Evolutionary conservation across 2,329 filamentous ascomycete species (phyloP).

Genomic region (Penicillium sp.): DNA sequence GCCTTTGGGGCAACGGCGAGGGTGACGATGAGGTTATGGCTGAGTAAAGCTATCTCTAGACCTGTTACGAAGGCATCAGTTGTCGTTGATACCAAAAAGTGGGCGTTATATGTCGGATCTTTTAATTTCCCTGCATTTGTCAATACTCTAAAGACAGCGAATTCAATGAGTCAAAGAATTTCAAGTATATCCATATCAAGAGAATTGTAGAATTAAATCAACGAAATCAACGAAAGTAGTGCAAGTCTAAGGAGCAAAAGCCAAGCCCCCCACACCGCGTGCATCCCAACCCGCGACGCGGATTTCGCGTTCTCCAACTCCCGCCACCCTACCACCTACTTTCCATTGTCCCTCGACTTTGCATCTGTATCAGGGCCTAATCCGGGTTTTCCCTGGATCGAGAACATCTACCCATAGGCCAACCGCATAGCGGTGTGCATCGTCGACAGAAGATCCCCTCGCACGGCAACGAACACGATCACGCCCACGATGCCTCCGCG

Average conservation of each 20-base stretch:
- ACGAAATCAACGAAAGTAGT: too few relatives aligned
- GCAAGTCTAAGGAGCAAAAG: not conserved
- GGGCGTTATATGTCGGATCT: conserved; percentile 25
- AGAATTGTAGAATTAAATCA: not conserved
- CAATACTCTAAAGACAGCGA: conserved; percentile 12
- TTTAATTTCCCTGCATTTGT: conserved; percentile 18
- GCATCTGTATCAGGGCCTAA: not conserved
- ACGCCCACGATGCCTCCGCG: conserved; percentile 31
- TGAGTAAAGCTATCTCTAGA: conserved; percentile 30
- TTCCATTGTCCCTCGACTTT: not conserved
- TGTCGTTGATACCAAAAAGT: conserved; percentile 36
- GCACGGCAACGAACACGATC: not conserved
- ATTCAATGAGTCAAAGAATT: not conserved
- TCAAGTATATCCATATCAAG: not conserved
- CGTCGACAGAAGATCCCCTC: not conserved
- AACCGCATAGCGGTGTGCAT: not conserved
- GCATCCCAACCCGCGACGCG: conserved; percentile 14
- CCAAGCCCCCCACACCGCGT: conserved; percentile 10
- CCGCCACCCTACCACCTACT: conserved; percentile 1
- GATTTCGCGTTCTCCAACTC: conserved; percentile 21
- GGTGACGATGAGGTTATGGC: conserved; percentile 41
- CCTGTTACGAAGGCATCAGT: conserved; percentile 22
- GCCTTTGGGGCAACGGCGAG: conserved; percentile 73
- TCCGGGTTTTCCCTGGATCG: not conserved
- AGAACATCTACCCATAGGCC: not conserved